phyloP scores from a whole-genome alignment of 176 grass and related monocot species.

The Raddia distichophylla region DNA sequence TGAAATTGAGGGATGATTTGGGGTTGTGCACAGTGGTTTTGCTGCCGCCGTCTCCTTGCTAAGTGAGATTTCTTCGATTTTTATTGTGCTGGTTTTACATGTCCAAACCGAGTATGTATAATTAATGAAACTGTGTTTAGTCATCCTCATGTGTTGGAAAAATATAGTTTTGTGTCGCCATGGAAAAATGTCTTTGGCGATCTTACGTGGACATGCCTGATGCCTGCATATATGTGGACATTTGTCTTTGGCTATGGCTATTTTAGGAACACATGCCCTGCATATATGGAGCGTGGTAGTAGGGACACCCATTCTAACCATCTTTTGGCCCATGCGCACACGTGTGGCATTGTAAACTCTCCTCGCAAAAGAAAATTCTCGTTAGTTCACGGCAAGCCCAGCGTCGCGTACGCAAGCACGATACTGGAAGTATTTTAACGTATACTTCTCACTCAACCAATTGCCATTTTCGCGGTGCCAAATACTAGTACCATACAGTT shows the following conservation, averaged over 20 bases:
- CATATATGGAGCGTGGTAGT: neutral
- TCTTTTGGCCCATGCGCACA: neutral
- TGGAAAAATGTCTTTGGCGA: neutral
- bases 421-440: neutral
- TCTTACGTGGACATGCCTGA: no score
- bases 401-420: neutral
- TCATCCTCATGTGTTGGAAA: neutral
- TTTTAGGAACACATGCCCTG: neutral
- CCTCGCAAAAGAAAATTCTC: neutral
- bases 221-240: neutral
- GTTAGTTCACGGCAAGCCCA: neutral
- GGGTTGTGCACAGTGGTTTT: neutral
- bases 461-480: neutral
- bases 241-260: neutral
- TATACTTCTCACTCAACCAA: neutral
- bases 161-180: no score
- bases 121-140: no score
- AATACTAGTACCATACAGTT: neutral
- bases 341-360: neutral
- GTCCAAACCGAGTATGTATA: no score
- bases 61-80: neutral
- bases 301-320: neutral
- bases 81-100: neutral
- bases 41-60: neutral
- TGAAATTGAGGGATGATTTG: slow-evolving; percentile 5